Conservation (phyloP, 1,139 yeast genomes). For the Geotrichum restrictum region DNA sequence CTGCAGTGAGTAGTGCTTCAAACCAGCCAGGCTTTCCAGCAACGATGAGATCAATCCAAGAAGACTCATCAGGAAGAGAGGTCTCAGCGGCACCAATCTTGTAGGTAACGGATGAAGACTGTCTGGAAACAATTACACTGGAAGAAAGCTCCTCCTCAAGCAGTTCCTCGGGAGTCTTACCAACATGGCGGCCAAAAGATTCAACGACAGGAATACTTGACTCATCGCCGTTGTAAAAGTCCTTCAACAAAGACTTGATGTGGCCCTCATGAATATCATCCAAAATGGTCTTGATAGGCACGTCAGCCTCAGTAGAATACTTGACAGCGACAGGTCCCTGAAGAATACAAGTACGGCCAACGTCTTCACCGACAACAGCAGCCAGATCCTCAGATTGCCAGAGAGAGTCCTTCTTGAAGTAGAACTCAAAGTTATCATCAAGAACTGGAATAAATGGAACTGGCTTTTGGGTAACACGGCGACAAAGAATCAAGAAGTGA, state of each 20-base stretch:
- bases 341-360: conserved; percentile 94
- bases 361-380: conserved; percentile 93
- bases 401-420: conserved; percentile 96
- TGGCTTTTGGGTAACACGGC: conserved; percentile 87
- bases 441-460: conserved; percentile 95
- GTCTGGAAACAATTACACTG: conserved; percentile 40
- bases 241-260: conserved; percentile 62
- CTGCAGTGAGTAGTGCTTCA: conserved; percentile 78
- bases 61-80: conserved; percentile 39
- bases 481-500: conserved; percentile 79
- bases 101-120: conserved; percentile 43
- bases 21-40: conserved; percentile 83
- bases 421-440: conserved; percentile 90
- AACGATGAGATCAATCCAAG: conserved; percentile 80
- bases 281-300: conserved; percentile 86
- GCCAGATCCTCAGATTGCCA: conserved; percentile 99
- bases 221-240: conserved; percentile 65
- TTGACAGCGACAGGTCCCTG: conserved; percentile 99
- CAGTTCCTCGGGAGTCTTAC: conserved; percentile 34
- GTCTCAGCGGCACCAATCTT: conserved; percentile 43
- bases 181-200: conserved; percentile 70
- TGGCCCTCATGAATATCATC: conserved; percentile 90
- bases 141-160: conserved; percentile 38
- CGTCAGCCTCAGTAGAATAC: conserved; percentile 79
- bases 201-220: conserved; percentile 80